Conservation (phyloP, 306 rosid genomes). For the Benincasa hispida region DNA sequence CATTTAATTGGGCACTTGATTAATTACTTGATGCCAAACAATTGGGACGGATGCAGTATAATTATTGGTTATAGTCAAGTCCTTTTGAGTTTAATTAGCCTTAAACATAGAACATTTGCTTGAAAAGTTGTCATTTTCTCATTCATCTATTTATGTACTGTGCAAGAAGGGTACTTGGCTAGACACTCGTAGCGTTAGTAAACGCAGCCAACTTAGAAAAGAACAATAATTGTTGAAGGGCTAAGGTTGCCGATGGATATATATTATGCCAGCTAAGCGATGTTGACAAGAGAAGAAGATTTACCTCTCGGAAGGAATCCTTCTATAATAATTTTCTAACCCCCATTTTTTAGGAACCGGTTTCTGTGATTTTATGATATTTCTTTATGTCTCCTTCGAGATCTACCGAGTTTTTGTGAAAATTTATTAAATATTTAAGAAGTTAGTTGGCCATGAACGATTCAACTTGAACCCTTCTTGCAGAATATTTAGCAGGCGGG, state of each 20-base stretch:
- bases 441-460: not conserved
- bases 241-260: slow-evolving; percentile 5
- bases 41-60: not conserved
- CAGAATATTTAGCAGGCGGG: not conserved
- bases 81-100: not conserved
- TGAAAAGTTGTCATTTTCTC: not conserved
- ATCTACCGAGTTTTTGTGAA: not conserved
- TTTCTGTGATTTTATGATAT: not conserved
- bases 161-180: not conserved
- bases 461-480: not conserved
- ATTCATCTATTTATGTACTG: not conserved
- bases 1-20: not conserved
- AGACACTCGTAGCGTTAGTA: not conserved
- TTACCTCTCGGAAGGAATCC: not conserved
- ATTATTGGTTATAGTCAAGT: not conserved
- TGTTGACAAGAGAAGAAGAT: slow-evolving; percentile 6
- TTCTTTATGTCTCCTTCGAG: not conserved
- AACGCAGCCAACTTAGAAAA: not conserved
- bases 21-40: not conserved
- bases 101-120: not conserved
- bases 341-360: not conserved
- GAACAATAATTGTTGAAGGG: slow-evolving; percentile 9
- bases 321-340: not conserved
- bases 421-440: not conserved
- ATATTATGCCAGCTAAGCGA: slow-evolving; percentile 7